A percentile compares a stretch with the other conserved stretches of the same genome.
Conservation (phyloP, 108 stramenopile species). For the Skeletonema menzelii region DNA sequence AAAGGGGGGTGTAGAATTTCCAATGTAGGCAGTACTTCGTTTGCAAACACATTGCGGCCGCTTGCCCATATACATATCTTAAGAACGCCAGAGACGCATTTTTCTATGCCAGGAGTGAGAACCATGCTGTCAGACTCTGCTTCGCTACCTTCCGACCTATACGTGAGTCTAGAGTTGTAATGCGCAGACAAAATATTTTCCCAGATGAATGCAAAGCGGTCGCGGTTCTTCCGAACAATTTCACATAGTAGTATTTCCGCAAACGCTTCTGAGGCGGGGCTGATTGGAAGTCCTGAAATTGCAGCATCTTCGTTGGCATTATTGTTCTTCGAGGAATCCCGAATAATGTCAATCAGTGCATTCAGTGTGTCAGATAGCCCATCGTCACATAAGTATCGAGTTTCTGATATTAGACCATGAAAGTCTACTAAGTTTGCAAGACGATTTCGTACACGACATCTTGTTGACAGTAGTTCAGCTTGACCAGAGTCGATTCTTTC, state of each 20-base stretch:
- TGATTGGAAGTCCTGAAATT: conserved; percentile 43
- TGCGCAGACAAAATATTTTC: conserved; percentile 57
- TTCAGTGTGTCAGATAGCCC: conserved; percentile 54
- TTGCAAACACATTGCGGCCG: conserved; percentile 59
- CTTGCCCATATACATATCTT: conserved; percentile 59
- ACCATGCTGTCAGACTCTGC: conserved; percentile 31
- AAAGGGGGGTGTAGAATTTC: conserved; percentile 49
- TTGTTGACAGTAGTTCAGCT: conserved; percentile 41
- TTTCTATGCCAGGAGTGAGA: conserved; percentile 75
- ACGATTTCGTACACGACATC: conserved; percentile 73
- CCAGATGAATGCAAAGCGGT: conserved; percentile 75
- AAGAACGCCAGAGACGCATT: conserved; percentile 75
- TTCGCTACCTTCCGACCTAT: conserved; percentile 14
- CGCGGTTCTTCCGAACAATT: conserved; percentile 77
- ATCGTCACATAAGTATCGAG: conserved; percentile 68
- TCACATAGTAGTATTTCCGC: conserved; percentile 86
- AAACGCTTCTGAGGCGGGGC: conserved; percentile 85
- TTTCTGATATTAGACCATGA: conserved; percentile 67
- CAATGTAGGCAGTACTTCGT: conserved; percentile 63
- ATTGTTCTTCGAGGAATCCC: conserved; percentile 28
- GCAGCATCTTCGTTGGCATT: conserved; percentile 13
- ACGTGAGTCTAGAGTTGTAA: conserved; percentile 56
- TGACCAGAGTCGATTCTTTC: conserved; percentile 69
- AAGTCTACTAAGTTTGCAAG: conserved; percentile 67
- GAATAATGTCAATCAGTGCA: conserved; percentile 63